Conservation (phyloP, 2,329 filamentous ascomycete species). For the Fusarium neocosmosporiellum region DNA sequence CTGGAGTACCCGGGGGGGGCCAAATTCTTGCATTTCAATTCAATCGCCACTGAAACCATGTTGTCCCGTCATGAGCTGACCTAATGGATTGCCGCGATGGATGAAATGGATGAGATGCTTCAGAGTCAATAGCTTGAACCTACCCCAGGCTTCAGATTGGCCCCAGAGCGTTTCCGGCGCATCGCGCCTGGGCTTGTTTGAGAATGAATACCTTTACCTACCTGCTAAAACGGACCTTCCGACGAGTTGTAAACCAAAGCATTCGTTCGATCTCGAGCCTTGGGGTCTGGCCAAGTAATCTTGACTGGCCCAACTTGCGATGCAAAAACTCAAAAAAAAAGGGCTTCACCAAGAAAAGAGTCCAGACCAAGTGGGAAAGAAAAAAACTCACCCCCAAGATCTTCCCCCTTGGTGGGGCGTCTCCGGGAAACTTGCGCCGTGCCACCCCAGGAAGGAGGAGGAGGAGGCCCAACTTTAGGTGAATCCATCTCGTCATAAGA, state of each 20-base stretch:
- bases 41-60: background rate
- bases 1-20: constrained; percentile 4
- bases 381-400: constrained; percentile 2
- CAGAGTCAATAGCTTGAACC: background rate
- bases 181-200: background rate
- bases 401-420: constrained; percentile 12
- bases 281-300: background rate
- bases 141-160: background rate
- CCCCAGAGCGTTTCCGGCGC: background rate
- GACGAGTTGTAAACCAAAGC: background rate
- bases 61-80: background rate
- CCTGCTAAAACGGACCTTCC: background rate
- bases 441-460: constrained; percentile 13
- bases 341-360: background rate
- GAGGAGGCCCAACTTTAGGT: constrained; percentile 30
- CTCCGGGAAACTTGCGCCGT: constrained; percentile 15
- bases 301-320: background rate
- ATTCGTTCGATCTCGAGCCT: background rate
- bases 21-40: too few relatives aligned
- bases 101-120: background rate
- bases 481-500: constrained; percentile 43
- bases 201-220: background rate
- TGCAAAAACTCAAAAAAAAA: background rate
- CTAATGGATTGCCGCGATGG: background rate
- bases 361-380: background rate